phyloP scores from a whole-genome alignment of 805 yeast species.

The Kuraishia ogatae region DNA sequence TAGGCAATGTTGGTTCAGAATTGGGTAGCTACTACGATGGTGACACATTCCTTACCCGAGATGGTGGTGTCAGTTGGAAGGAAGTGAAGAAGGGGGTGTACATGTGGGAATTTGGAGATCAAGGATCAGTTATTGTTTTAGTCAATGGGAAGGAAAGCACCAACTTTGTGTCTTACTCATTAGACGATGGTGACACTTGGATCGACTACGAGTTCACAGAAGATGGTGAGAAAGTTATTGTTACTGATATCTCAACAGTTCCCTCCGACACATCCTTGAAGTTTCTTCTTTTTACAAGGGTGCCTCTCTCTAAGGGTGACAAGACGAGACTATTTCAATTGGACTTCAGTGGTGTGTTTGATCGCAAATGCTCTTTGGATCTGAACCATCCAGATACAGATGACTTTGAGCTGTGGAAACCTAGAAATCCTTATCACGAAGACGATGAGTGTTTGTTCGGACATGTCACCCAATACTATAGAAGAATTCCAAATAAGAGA shows the following conservation, averaged over 20 bases:
- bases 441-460: slow-evolving; percentile 57
- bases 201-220: slow-evolving; percentile 52
- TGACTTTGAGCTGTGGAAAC: slow-evolving; percentile 58
- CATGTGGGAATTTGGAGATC: slow-evolving; percentile 93
- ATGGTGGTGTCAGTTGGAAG: slow-evolving; percentile 83
- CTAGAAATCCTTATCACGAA: slow-evolving; percentile 43
- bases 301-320: slow-evolving; percentile 37
- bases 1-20: slow-evolving; percentile 77
- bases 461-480: slow-evolving; percentile 49
- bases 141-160: slow-evolving; percentile 57
- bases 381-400: slow-evolving; percentile 31
- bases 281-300: slow-evolving; percentile 55
- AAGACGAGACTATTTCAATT: slow-evolving; percentile 43
- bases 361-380: slow-evolving; percentile 41
- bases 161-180: slow-evolving; percentile 50
- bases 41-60: slow-evolving; percentile 51
- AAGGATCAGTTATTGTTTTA: slow-evolving; percentile 74
- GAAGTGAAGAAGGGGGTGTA: slow-evolving; percentile 64
- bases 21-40: slow-evolving; percentile 42
- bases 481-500: slow-evolving; percentile 52
- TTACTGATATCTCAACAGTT: slow-evolving; percentile 72
- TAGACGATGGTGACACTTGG: slow-evolving; percentile 79
- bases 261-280: slow-evolving; percentile 80
- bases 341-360: slow-evolving; percentile 44
- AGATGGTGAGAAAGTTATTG: slow-evolving; percentile 32